phyloP scores from a whole-genome alignment of 345 rosid species.

The Populus tremula region DNA sequence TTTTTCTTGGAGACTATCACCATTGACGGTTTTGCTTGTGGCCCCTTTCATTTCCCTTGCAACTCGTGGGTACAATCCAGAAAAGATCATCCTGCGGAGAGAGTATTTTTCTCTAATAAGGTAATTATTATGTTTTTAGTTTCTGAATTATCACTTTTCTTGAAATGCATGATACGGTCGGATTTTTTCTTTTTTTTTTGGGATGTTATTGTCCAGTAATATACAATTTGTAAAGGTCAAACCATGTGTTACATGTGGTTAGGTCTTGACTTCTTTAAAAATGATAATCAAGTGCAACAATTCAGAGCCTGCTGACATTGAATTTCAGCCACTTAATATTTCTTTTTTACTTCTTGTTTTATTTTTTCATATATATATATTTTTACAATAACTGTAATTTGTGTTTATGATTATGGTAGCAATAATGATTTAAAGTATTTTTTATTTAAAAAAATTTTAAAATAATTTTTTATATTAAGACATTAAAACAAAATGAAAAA shows the following conservation, averaged over 20 bases:
- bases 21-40: conserved; percentile 78
- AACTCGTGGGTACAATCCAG: conserved; percentile 91
- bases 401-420: no score
- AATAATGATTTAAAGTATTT: no score
- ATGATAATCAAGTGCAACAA: conserved; percentile 18
- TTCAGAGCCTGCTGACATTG: conserved; percentile 22
- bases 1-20: conserved; percentile 83
- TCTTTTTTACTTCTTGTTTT: background rate
- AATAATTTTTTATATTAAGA: no score
- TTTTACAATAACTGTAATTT: no score
- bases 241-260: background rate
- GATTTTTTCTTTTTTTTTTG: background rate
- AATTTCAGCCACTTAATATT: background rate
- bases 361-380: background rate
- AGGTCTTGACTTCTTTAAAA: conserved; percentile 8
- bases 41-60: conserved; percentile 88
- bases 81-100: conserved; percentile 57
- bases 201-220: conserved; percentile 3
- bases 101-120: conserved; percentile 85
- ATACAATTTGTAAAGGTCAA: conserved; percentile 19
- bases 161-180: conserved; percentile 5
- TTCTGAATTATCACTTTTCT: conserved; percentile 5
- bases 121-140: conserved; percentile 25
- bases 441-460: no score
- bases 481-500: no score